Conservation (phyloP, 352 stramenopile genomes). For the Globisporangium uncinulatum region DNA sequence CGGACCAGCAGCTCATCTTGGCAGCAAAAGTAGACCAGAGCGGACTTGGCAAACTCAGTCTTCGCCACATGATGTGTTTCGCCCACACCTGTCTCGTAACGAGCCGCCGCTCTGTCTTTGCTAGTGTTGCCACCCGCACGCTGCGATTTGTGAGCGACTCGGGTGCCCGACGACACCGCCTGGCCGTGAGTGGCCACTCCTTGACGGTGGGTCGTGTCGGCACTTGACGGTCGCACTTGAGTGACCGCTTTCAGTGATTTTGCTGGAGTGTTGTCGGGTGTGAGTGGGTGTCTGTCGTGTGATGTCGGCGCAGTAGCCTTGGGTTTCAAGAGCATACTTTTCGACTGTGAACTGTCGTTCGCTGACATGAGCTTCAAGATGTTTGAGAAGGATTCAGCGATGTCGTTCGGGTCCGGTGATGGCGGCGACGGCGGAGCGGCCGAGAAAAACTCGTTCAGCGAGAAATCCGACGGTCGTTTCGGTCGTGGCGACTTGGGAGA, state of each 20-base stretch:
- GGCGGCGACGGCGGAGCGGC: not conserved
- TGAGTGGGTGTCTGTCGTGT: not conserved
- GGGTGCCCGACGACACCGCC: not conserved
- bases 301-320: not conserved
- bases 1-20: constrained; percentile 11
- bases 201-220: constrained; percentile 10
- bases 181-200: not conserved
- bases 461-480: not conserved
- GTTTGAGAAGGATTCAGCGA: constrained; percentile 27
- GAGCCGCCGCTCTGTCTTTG: not conserved
- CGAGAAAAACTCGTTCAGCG: constrained; percentile 1
- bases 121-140: not conserved
- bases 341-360: constrained; percentile 3
- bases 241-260: not conserved
- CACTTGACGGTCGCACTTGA: constrained; percentile 14
- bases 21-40: constrained; percentile 30
- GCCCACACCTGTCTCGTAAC: not conserved
- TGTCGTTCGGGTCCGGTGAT: constrained; percentile 10
- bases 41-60: constrained; percentile 22
- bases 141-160: constrained; percentile 1
- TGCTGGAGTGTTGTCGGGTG: constrained; percentile 5
- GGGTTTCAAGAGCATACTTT: constrained; percentile 1
- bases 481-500: constrained; percentile 1
- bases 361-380: constrained; percentile 26
- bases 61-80: not conserved